Percentiles rank a stretch among this genome's conserved stretches.
phyloP scores from a whole-genome alignment of 805 yeast genomes.

The Suhomyces kilbournensis region DNA sequence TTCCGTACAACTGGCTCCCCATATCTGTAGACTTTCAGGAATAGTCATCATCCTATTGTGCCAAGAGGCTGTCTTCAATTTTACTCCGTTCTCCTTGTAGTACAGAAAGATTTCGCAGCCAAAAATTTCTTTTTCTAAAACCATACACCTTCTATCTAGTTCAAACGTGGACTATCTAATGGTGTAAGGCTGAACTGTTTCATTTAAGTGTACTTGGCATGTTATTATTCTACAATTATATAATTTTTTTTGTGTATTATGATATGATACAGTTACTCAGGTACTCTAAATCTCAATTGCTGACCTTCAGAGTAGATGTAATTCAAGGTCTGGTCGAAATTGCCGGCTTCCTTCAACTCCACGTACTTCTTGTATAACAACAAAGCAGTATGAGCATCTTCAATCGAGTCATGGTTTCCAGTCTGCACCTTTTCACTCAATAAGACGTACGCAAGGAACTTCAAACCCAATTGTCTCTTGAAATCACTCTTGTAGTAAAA shows the following conservation, averaged over 20 bases:
- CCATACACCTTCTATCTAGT: background rate
- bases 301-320: conserved; percentile 72
- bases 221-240: no score
- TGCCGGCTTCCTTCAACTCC: conserved; percentile 56
- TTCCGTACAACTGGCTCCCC: background rate
- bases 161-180: no score
- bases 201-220: no score
- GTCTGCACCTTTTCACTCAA: conserved; percentile 76
- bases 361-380: conserved; percentile 68
- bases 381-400: conserved; percentile 89
- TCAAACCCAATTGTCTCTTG: conserved; percentile 76
- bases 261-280: conserved; percentile 22
- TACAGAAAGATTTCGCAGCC: background rate
- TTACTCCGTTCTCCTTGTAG: no score
- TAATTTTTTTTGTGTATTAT: background rate
- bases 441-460: conserved; percentile 80
- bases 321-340: conserved; percentile 59
- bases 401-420: conserved; percentile 95
- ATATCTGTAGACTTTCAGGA: background rate
- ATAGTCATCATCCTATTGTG: no score
- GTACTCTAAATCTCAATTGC: conserved; percentile 50
- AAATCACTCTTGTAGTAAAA: conserved; percentile 71
- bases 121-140: background rate
- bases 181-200: no score
- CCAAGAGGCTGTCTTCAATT: no score